Base-by-base conservation (phyloP, 2,329 filamentous ascomycete genomes). In the Dactylellina drechsleri region DNA sequence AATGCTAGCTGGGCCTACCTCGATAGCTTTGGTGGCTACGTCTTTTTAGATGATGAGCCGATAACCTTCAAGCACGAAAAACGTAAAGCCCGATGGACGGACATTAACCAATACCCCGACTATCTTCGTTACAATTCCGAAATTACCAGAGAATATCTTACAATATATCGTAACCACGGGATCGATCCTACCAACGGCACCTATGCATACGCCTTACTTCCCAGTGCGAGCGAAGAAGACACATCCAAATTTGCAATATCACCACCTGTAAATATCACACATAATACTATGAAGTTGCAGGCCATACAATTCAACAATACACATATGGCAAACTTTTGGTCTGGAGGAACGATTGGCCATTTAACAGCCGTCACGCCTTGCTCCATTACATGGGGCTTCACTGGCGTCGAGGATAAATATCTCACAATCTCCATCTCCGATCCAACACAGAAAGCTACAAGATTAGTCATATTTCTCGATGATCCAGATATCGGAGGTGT, bases 401-500 rank as follows among this genome's bases (percentile, higher is more conserved):
- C 28, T 12, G 60, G 60, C 1, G 62, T 62, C 23, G 56, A 52
- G 40, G 73, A 73, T 31, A 67, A 66, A 20, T 66, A 67, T 41
- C 23, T 66, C 10, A 71, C 73, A 16, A 53, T 73, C 6, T 76
- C 73, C 1, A 43, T 73, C 5, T 76, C 73, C 28, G 64, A 73
- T 43, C 66, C 67, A 26, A 64, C 73, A 31, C 73, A 71, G 16
- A 66, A 50, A 49, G 60, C 66, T 5, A 65, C 65, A 16, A 65
- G 65, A 36, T 7, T 71, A n/a, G 65, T 71, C 13, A 52, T 71
- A 12, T 75, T 77, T 80, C 81, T 84, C 86, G 78, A 83, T 85
- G 20, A 86, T 84, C 78, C 85, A 84, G 82, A 85, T 86, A 82
- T 87, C 87, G 79, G 85, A 84, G 20, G 83, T 84, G 6, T 85